Base-by-base conservation (phyloP, 768 basidiomycete genomes). In the Suillus brevipes region DNA sequence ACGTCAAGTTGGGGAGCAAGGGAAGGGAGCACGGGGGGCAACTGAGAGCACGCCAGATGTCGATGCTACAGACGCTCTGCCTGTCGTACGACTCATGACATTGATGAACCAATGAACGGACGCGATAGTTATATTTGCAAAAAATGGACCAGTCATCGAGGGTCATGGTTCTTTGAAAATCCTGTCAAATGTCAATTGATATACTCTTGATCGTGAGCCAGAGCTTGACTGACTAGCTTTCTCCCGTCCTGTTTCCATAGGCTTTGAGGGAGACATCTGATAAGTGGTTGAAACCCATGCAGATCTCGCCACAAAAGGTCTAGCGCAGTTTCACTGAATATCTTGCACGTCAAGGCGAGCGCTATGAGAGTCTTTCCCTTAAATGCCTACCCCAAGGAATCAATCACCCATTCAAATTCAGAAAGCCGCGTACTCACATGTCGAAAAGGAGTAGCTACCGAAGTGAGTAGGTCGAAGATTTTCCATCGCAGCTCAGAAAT, bases 31-130 rank as follows among this genome's bases (percentile, higher is more conserved):
- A 58, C 25, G 57, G 38, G 20, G 57, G 57, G 12, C 25, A 20
- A 7, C 25, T 40, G 10, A 58, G 38, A 16, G 57, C 16, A 40
- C 8, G 5, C 57, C 23, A 58, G 18, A 40, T 16, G 1, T 40
- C 38, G 2, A 23, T 38, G 8, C 13, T 2, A 16, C 14, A 50
- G 25, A 28, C 34, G 8, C 34, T 25, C 25, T 23, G 8, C n/a
- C n/a, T 4, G 2, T 47, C n/a, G 13, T 25, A 25, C 7, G 1
- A 3, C 14, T 14, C 3, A 16, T 14, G 14, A 16, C 28, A 52
- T 28, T 18, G 25, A n/a, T 59, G 23, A 8, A 49, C 4, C 47
- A 16, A 36, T 37, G 10, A 9, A 40, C 68, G 74, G 53, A 75
- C 43, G 3, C 38, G 57, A 3, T 58, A 16, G 23, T 18, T 25